Evolutionary conservation across 495 filamentous ascomycete species (phyloP).

Genomic region (Trichoderma orchidacearum): DNA sequence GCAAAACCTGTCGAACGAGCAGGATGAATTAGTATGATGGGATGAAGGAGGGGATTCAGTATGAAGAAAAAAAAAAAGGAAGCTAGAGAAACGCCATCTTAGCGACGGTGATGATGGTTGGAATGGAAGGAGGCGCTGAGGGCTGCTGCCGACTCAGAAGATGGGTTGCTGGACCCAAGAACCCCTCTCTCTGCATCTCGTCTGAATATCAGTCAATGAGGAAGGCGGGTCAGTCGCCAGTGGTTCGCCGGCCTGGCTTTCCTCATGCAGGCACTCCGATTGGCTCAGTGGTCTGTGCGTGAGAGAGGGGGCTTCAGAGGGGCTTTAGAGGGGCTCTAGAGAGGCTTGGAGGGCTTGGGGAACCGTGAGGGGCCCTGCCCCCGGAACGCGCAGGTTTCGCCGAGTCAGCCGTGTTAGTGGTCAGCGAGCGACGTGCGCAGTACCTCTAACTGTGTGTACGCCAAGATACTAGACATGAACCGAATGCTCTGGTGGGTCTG

Average conservation of each 20-base stretch:
- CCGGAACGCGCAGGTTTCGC: neutral
- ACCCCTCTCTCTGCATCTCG: no score
- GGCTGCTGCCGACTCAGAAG: no score
- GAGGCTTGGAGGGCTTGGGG: no score
- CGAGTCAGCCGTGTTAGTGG: neutral
- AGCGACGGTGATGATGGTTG: neutral
- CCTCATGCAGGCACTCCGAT: neutral
- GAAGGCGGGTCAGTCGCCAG: no score
- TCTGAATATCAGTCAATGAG: no score
- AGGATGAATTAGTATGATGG: neutral
- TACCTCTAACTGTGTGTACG: neutral
- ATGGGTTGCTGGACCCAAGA: no score
- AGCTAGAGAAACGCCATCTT: neutral
- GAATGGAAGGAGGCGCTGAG: no score
- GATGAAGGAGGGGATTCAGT: neutral
- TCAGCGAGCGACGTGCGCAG: neutral
- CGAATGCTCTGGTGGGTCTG: neutral
- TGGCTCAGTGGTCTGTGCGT: neutral
- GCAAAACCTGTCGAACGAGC: no score
- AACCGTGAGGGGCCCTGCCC: neutral
- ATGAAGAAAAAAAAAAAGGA: no score
- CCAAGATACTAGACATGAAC: neutral
- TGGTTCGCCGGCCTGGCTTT: no score
- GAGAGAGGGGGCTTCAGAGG: neutral
- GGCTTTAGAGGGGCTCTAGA: no score